phyloP scores from a whole-genome alignment of 1,284 basidiomycete genomes.

The Erythrobasidium hasegawianum region DNA sequence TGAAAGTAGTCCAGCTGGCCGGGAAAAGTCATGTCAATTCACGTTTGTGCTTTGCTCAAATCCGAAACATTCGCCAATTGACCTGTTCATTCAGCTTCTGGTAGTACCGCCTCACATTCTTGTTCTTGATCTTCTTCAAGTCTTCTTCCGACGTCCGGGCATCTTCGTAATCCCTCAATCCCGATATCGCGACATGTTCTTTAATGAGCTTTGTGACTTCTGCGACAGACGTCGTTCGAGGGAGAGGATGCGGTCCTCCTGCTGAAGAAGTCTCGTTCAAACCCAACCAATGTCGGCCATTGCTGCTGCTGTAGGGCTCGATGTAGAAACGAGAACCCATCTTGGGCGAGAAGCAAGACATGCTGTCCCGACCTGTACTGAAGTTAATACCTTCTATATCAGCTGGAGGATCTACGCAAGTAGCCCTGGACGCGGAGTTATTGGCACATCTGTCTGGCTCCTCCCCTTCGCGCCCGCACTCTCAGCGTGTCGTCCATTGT shows the following conservation, averaged over 20 bases:
- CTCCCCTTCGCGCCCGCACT: too few species aligned
- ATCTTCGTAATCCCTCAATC: conserved; percentile 6
- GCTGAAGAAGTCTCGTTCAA: neutral
- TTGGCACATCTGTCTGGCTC: too few species aligned
- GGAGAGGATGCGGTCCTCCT: neutral
- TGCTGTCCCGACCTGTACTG: too few species aligned
- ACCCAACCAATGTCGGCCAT: neutral
- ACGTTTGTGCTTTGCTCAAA: neutral
- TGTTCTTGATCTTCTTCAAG: conserved; percentile 38
- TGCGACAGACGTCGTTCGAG: conserved; percentile 11
- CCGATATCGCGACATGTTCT: conserved; percentile 12
- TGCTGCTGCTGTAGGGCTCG: neutral
- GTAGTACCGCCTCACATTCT: conserved; percentile 37
- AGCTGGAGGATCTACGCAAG: too few species aligned
- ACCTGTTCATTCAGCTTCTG: conserved; percentile 39
- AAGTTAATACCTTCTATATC: too few species aligned
- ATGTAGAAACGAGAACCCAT: neutral
- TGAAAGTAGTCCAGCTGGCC: conserved; percentile 40
- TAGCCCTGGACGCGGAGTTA: too few species aligned
- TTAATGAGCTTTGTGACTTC: conserved; percentile 14
- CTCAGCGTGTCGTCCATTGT: too few species aligned
- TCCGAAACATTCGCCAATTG: neutral
- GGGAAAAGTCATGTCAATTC: conserved; percentile 17
- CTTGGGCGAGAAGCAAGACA: too few species aligned
- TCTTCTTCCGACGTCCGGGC: conserved; percentile 37